A percentile compares a stretch with the other conserved stretches of the same genome.
Conservation (phyloP, 1,284 basidiomycete genomes). For the Somion occarium region DNA sequence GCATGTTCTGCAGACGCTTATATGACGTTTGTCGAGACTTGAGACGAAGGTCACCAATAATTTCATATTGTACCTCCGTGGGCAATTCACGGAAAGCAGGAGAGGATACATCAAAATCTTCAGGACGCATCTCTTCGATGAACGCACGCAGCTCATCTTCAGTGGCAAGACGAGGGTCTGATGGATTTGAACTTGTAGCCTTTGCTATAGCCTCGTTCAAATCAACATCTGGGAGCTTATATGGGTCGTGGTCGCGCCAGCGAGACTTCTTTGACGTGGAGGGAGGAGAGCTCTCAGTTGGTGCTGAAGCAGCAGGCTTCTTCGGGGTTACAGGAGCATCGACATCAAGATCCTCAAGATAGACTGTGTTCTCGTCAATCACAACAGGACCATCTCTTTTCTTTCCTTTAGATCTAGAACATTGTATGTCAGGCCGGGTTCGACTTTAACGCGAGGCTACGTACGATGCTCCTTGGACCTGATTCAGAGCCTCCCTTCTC, state of each 20-base stretch:
- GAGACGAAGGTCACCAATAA: constrained; percentile 91
- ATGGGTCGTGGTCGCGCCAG: constrained; percentile 80
- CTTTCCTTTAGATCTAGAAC: constrained; percentile 31
- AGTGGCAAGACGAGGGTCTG: constrained; percentile 89
- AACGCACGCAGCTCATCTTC: constrained; percentile 89
- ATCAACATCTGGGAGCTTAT: constrained; percentile 74
- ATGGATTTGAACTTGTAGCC: constrained; percentile 51
- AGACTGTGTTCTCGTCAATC: constrained; percentile 71
- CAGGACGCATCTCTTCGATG: constrained; percentile 90
- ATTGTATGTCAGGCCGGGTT: constrained; percentile 9
- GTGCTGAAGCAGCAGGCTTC: constrained; percentile 7
- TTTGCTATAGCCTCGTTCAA: constrained; percentile 56
- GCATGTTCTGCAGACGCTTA: constrained; percentile 88
- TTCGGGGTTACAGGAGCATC: constrained; percentile 36
- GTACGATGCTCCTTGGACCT: constrained; percentile 40
- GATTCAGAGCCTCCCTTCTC: constrained; percentile 84
- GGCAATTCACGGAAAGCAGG: constrained; percentile 91
- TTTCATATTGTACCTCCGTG: constrained; percentile 96
- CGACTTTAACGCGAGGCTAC: not conserved
- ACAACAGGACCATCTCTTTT: constrained; percentile 33
- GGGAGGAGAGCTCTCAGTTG: constrained; percentile 35
- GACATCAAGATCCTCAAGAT: constrained; percentile 82
- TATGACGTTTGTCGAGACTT: constrained; percentile 95
- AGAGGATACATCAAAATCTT: constrained; percentile 87
- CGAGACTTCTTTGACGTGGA: constrained; percentile 47